Evolutionary conservation across 2,329 filamentous ascomycete genomes (phyloP), one percentile per base, ranked within the genome.

Genomic region (Escovopsis sp.): DNA sequence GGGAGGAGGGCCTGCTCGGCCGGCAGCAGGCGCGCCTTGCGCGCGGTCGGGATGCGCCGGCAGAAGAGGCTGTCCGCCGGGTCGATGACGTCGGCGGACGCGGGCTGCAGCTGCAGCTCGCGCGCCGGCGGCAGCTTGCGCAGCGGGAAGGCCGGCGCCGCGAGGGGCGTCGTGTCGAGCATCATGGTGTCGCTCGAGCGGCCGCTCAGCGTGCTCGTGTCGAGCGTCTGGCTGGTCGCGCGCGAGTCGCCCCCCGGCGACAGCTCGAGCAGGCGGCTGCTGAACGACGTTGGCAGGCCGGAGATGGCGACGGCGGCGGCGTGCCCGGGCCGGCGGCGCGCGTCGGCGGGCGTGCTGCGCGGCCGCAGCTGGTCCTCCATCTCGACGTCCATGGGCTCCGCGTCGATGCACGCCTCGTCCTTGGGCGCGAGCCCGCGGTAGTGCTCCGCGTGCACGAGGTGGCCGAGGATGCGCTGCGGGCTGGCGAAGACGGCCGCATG

Each of bases 1-100:
- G 81, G 82, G 12, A 81, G 72, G 26, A 86, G 68, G 8, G 82
- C 82, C 60, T 83, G 75, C 47, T 82, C 74, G 38, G 81, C 73
- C 1, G 82, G 77, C 33, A 82, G 70, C 35, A 87, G 69, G 52
- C 70, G 73, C 30, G 73, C 74, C 46, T 73, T 73, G 40, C 77
- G 74, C 30, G 82, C 82, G 1, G 72, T 76, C 4, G 80, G 80
- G 52, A 85, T 82, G 44, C 69, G 68, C 33, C 75, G 69, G 64
- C 71, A 80, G 53, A 68, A 78, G 45, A 65, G 53, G 51, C 61
- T 61, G 47, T 67, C 59, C 35, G 58, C 53, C 38, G 57, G 51
- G 26, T 49, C 52, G 23, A 56, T 50, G 36, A 44, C 28, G 54
- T 51, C 23, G 39, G 59, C 56, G 38, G 26, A 9, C 28, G 28